These are phyloP conservation scores for Pleurotus eryngii DNA, from an alignment of 768 basidiomycete species.

Conservation along the genomic window DNA sequence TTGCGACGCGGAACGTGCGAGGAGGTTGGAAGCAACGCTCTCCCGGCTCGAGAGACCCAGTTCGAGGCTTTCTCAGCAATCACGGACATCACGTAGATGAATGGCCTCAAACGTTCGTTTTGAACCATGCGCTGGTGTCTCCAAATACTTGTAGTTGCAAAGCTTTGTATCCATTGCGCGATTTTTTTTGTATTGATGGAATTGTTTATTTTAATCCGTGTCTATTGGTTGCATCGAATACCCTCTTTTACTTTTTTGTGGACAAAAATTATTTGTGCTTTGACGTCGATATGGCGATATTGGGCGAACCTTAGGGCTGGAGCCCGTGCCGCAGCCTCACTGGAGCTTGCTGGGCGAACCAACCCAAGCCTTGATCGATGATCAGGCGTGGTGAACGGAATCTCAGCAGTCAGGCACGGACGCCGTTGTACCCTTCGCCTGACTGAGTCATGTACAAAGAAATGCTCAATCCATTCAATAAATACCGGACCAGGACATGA, in stretches of 20 bases:
- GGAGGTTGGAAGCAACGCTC: constrained; percentile 54
- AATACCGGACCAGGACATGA: constrained; percentile 4
- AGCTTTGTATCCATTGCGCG: too few relatives aligned
- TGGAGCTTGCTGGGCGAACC: not conserved
- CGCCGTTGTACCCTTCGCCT: constrained; percentile 1
- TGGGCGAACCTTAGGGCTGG: not conserved
- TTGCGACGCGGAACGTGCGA: constrained; percentile 49
- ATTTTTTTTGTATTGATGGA: not conserved
- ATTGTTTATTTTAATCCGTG: constrained; percentile 7
- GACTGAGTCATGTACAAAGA: not conserved
- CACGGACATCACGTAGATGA: constrained; percentile 2
- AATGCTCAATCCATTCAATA: not conserved
- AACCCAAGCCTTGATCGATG: not conserved
- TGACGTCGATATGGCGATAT: not conserved
- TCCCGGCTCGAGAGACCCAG: constrained; percentile 36
- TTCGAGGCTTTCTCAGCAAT: constrained; percentile 10
- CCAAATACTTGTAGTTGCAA: not conserved
- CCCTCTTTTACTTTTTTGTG: too few relatives aligned
- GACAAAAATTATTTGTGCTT: too few relatives aligned
- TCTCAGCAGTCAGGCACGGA: not conserved
- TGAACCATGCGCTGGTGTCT: not conserved
- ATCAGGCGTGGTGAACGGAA: constrained; percentile 3
- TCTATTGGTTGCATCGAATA: not conserved
- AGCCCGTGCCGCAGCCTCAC: not conserved
- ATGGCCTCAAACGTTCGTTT: not conserved